Base-by-base conservation (phyloP, 1,284 basidiomycete species). In the Ceratobasidium sp. region DNA sequence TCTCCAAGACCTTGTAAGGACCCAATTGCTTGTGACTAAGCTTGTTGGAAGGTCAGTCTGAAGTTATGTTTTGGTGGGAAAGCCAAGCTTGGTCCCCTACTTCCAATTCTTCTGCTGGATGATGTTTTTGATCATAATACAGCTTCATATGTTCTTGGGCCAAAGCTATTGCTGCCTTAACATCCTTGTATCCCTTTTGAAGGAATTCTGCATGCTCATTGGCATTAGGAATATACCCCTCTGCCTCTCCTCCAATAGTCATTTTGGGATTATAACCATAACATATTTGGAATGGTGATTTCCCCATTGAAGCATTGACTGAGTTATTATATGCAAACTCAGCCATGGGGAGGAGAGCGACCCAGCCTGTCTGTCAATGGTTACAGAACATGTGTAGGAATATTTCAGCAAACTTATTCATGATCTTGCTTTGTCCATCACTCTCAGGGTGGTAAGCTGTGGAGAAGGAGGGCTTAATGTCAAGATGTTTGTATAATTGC, bases 381-480 rank as follows among this genome's bases (percentile, higher is more conserved):
- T 56, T 25, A 13, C n/a, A 42, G 56, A 70, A 75, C 50, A 49
- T 29, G 1, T 73, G 70, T 2, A 74, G 59, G 39, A 71, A 72
- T 13, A 71, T 71, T 59, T 77, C 76, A 0, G 78, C 41, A 0
- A 56, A 50, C 44, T 77, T 74, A 60, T 79, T 78, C 8, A 74
- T 71, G 1, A 71, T 33, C 70, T 80, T 77, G 0, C 75, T 76
- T 49, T 79, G 76, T 0, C 78, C 76, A 56, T 80, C 75, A 0
- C 76, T 75, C 50, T 78, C 72, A 0, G 76, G 77, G 50, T 76
- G 76, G 46, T 73, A 77, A 0, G 77, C 74, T 3, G 77, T 78
- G 11, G 70, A 73, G 33, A 71, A 69, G 46, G 44, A 69, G 49
- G 41, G 73, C 41, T 66, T 69, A 62, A 72, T 72, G 14, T 47